phyloP scores from a whole-genome alignment of 129 eudicot genomes.

The Flaveria robusta region DNA sequence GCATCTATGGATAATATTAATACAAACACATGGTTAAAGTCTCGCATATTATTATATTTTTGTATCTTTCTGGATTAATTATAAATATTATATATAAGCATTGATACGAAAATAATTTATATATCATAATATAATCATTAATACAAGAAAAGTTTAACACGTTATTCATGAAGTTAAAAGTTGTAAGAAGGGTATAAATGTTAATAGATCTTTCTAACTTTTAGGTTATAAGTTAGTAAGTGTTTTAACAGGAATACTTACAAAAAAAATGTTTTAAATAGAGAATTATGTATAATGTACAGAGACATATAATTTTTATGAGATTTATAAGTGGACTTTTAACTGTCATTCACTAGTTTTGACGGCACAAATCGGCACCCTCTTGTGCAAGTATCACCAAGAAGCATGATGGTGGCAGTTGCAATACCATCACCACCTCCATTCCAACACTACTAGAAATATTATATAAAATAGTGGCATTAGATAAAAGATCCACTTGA shows the following conservation, averaged over 20 bases:
- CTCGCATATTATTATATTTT: not conserved
- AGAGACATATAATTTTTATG: not conserved
- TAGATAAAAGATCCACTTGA: not conserved
- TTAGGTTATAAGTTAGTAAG: not conserved
- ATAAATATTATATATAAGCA: not conserved
- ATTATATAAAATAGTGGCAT: not conserved
- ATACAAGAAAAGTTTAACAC: not conserved
- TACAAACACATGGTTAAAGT: conserved; percentile 19
- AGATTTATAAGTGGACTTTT: too few species aligned
- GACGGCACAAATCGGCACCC: conserved; percentile 98
- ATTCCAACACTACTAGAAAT: conserved; percentile 72
- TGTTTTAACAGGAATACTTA: too few species aligned
- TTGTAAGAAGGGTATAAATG: not conserved
- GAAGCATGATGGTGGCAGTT: conserved; percentile 94
- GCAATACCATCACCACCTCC: conserved; percentile 98
- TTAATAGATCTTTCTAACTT: not conserved
- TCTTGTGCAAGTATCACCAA: conserved; percentile 92
- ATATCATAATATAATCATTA: not conserved
- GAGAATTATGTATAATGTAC: not conserved
- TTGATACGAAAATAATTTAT: not conserved
- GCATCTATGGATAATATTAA: conserved; percentile 22
- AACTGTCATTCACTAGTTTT: conserved; percentile 59
- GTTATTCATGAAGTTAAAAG: not conserved
- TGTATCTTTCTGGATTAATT: not conserved
- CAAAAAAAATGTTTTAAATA: too few species aligned